Evolutionary conservation across 2,329 filamentous ascomycete genomes (phyloP), one percentile per base, ranked within the genome.

Genomic region (Cryphonectria radicalis): DNA sequence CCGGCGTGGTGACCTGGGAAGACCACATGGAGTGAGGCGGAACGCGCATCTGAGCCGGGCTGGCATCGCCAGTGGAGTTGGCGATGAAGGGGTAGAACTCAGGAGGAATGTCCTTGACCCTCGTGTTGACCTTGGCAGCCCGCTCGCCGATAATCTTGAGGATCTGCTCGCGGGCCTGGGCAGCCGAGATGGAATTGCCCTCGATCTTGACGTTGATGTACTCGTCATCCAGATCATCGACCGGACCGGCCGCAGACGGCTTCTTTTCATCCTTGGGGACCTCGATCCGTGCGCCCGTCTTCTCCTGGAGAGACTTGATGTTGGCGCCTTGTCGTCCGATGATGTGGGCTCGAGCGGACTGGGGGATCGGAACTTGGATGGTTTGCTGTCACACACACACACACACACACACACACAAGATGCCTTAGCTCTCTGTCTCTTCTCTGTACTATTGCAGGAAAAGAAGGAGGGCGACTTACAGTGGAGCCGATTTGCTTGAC

Each of bases 81-180:
- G 94, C 92, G 80, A 99, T 91, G 85, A 99, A 99, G 67, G 95
- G 95, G 82, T 96, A 99, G 81, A 96, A 97, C 79, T 97, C 94
- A 37, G 94, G 89, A 10, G 96, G 95, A 72, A 99, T 92, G 65
- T 91, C 90, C 81, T 91, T 93, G 75, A 99, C 82, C 76, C 93
- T 93, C 70, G 94, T 87, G 82, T 89, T 96, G 78, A 95, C 89
- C 76, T 92, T 95, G 69, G 93, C 92, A 68, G 93, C 91, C 73
- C 94, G 91, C 81, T 98, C 94, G 76, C 92, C 92, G 70, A 93
- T 94, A 79, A 98, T 98, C 77, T 91, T 92, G 77, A 93, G 87
- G 77, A 99, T 96, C 76, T 93, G 92, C 70, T 93, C 90, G 73
- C 90, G 90, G 70, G 96, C 96, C 81, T 94, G 90, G 74, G 93